Evolutionary conservation across 148 eudicot genomes (phyloP), one percentile per base, ranked within the genome.

Genomic region (Spergularia bocconei): DNA sequence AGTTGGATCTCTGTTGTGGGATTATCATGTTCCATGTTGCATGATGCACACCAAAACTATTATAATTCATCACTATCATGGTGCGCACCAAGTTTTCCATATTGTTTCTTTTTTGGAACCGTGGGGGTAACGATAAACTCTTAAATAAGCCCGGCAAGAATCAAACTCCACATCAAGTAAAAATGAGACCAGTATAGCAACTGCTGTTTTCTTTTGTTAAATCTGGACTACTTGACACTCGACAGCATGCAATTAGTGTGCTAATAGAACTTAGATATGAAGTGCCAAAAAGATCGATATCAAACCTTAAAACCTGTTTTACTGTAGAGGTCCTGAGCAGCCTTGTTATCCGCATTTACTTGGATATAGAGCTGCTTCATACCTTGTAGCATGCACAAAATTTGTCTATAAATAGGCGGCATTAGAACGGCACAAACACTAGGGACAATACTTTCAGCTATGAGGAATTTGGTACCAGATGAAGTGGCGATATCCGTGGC

Each of bases 361-460:
- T 91, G 97, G 75, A 91, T 94, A 81, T 78, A 91, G 33, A 91
- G 66, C 78, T 84, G 88, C 85, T 86, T 86, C 83, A 88, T 73
- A 71, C 97, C 93, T 90, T 52, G 38, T 38, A 77, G 51, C 70
- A 52, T 11, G 54, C 51, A 75, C 13, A 56, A 41, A 48, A 65
- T 62, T 52, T 68, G 20, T 23, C 39, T 21, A 71, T 47, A 62
- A 59, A 69, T 15, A 59, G 61, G 15, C 10, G 6, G 47, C 8
- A 63, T 25, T 15, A 20, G 21, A 50, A 59, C 50, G 61, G 7
- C 57, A 58, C 33, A 76, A 57, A 73, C 21, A 69, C 16, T 67
- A 58, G 47, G 55, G 48, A 66, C 59, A 75, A 60, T 11, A n/a
- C 33, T 47, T 44, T 48, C 20, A 47, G 19, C 63, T 12, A n/a